A percentile compares a stretch with the other conserved stretches of the same genome.
These are phyloP conservation scores for Salvia miltiorrhiza DNA, from an alignment of 257 asterid species.

Conservation along the genomic window DNA sequence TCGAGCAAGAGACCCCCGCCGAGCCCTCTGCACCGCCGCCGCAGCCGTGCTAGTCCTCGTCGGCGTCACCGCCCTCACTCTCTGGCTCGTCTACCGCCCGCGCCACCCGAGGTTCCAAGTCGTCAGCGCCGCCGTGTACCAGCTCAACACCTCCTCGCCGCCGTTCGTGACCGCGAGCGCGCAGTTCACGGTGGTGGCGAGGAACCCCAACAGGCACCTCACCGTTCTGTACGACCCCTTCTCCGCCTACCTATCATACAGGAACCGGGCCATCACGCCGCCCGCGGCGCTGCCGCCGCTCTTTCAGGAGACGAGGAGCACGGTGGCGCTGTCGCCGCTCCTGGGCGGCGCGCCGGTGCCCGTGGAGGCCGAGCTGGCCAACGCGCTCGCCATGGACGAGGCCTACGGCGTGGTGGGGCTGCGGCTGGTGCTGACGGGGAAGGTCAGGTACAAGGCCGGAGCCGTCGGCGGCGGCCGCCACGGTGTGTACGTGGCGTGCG, in stretches of 20 bases:
- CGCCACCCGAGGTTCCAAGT: constrained; percentile 52
- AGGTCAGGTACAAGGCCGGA: constrained; percentile 45
- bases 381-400: constrained; percentile 44
- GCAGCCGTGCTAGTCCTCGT: constrained; percentile 32
- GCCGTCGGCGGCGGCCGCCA: constrained; percentile 26
- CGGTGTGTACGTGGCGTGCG: constrained; percentile 46
- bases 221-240: constrained; percentile 46
- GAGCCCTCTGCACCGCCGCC: constrained; percentile 25
- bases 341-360: constrained; percentile 50
- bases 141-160: constrained; percentile 43
- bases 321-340: constrained; percentile 61
- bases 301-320: constrained; percentile 45
- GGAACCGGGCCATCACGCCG: constrained; percentile 48
- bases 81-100: constrained; percentile 62
- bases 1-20: constrained; percentile 12
- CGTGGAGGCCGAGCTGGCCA: constrained; percentile 41
- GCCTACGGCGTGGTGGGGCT: constrained; percentile 56
- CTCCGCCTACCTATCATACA: constrained; percentile 50
- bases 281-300: constrained; percentile 50
- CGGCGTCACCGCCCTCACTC: constrained; percentile 39
- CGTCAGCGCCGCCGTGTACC: constrained; percentile 45
- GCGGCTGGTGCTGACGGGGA: constrained; percentile 49
- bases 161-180: constrained; percentile 43
- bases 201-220: constrained; percentile 61
- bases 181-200: constrained; percentile 55